phyloP scores from a whole-genome alignment of 176 grass and related monocot genomes.

The Triticum urartu region DNA sequence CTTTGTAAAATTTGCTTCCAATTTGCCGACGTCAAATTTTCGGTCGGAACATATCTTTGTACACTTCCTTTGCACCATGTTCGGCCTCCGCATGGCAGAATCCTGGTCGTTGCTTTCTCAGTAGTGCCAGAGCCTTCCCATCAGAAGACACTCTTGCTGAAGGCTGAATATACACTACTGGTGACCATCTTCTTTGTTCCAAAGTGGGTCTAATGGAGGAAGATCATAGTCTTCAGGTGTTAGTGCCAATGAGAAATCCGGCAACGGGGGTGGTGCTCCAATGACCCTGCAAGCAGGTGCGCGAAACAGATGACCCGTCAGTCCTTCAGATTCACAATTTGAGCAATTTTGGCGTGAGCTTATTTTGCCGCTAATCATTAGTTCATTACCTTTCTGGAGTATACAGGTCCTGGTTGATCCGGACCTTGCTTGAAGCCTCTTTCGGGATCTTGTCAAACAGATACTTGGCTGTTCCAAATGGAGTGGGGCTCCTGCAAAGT shows the following conservation, averaged over 20 bases:
- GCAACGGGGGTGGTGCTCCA: slow-evolving; percentile 65
- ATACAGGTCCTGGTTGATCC: slow-evolving; percentile 90
- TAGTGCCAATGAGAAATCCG: slow-evolving; percentile 89
- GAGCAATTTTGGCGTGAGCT: not conserved
- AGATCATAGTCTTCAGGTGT: slow-evolving; percentile 92
- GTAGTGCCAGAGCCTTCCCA: not conserved
- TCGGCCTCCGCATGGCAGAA: slow-evolving; percentile 14
- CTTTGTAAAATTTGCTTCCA: slow-evolving; percentile 28
- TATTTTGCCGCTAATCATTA: not conserved
- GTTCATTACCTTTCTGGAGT: slow-evolving; percentile 76
- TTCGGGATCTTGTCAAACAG: slow-evolving; percentile 91
- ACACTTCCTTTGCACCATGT: slow-evolving; percentile 31
- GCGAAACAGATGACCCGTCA: slow-evolving; percentile 26
- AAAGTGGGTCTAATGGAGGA: slow-evolving; percentile 62
- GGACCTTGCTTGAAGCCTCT: slow-evolving; percentile 86
- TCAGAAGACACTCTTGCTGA: slow-evolving; percentile 22
- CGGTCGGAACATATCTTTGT: slow-evolving; percentile 30
- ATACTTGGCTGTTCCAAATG: slow-evolving; percentile 87
- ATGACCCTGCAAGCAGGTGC: slow-evolving; percentile 53
- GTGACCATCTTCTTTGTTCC: slow-evolving; percentile 54
- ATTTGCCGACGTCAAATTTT: slow-evolving; percentile 8
- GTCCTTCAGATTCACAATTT: slow-evolving; percentile 3
- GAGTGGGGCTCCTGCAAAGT: slow-evolving; percentile 69
- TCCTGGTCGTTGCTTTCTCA: slow-evolving; percentile 18
- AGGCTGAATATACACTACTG: slow-evolving; percentile 20